Evolutionary conservation across 805 yeast genomes (phyloP).

Genomic region (Debaryomyces hansenii): DNA sequence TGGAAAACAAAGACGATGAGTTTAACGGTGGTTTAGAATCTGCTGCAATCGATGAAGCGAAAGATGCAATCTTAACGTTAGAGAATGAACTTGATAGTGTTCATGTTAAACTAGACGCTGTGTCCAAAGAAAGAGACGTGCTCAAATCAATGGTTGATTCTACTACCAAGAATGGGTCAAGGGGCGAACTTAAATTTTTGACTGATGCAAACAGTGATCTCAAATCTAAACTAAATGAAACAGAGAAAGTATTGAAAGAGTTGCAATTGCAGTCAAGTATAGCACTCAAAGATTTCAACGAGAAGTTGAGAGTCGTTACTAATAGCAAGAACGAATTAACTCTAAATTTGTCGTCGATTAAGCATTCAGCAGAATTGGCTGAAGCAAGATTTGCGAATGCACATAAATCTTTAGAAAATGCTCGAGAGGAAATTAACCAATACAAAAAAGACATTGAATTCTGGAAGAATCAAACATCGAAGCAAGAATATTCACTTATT

Average conservation of each 20-base stretch:
- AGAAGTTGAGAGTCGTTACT: slow-evolving; percentile 25
- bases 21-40: slow-evolving; percentile 42
- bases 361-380: slow-evolving; percentile 53
- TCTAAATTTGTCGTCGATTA: slow-evolving; percentile 52
- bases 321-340: slow-evolving; percentile 41
- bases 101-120: slow-evolving; percentile 52
- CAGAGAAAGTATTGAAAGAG: slow-evolving; percentile 34
- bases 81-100: slow-evolving; percentile 57
- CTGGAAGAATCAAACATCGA: slow-evolving; percentile 43
- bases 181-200: slow-evolving; percentile 22
- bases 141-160: slow-evolving; percentile 34
- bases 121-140: slow-evolving; percentile 69
- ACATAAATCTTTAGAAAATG: slow-evolving; percentile 27
- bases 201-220: slow-evolving; percentile 29
- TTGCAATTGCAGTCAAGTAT: slow-evolving; percentile 38
- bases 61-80: slow-evolving; percentile 62
- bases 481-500: slow-evolving; percentile 36
- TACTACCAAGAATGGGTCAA: slow-evolving; percentile 1
- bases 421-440: slow-evolving; percentile 27
- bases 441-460: slow-evolving; percentile 29
- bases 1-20: slow-evolving; percentile 63
- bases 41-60: slow-evolving; percentile 59
- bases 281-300: slow-evolving; percentile 49
- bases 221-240: slow-evolving; percentile 31
- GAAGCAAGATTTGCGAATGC: slow-evolving; percentile 53